A percentile compares a stretch with the other conserved stretches of the same genome.
Conservation (phyloP, 768 basidiomycete genomes). For the Hericium coralloides region DNA sequence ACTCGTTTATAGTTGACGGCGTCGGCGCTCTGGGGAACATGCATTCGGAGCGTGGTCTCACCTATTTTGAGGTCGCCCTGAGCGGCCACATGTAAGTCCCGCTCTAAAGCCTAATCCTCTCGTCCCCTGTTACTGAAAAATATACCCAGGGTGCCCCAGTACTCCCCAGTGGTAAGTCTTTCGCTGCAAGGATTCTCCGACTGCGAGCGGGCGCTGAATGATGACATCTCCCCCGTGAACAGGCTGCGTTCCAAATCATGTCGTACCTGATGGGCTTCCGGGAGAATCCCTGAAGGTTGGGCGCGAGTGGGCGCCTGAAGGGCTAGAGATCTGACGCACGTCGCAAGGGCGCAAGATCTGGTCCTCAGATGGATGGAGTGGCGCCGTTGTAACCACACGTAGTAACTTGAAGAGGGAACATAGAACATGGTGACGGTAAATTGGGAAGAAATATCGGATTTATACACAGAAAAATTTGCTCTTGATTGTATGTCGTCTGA, state of each 20-base stretch:
- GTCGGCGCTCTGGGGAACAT: conserved; percentile 57
- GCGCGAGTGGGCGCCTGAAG: background rate
- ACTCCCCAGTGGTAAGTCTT: conserved; percentile 45
- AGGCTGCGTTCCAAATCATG: conserved; percentile 68
- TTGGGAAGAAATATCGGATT: too few species aligned
- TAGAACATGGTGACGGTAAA: too few species aligned
- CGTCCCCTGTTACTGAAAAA: background rate
- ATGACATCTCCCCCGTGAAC: background rate
- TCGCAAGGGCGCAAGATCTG: too few species aligned
- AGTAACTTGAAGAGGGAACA: too few species aligned
- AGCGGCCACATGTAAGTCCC: conserved; percentile 63
- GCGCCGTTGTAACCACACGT: too few species aligned
- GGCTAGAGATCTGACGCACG: background rate
- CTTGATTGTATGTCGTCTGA: too few species aligned
- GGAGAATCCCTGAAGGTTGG: conserved; percentile 28
- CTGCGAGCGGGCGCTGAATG: background rate
- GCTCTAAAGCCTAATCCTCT: background rate
- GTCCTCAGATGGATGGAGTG: too few species aligned
- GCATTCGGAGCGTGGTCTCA: conserved; percentile 60
- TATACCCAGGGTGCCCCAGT: conserved; percentile 51
- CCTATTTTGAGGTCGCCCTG: conserved; percentile 56
- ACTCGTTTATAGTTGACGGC: conserved; percentile 64
- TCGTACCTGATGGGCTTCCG: conserved; percentile 60
- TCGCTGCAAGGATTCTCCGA: background rate
- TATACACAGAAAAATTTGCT: too few species aligned